Base-by-base conservation (phyloP, 768 basidiomycete genomes). In the Nevesoporus exiguus region DNA sequence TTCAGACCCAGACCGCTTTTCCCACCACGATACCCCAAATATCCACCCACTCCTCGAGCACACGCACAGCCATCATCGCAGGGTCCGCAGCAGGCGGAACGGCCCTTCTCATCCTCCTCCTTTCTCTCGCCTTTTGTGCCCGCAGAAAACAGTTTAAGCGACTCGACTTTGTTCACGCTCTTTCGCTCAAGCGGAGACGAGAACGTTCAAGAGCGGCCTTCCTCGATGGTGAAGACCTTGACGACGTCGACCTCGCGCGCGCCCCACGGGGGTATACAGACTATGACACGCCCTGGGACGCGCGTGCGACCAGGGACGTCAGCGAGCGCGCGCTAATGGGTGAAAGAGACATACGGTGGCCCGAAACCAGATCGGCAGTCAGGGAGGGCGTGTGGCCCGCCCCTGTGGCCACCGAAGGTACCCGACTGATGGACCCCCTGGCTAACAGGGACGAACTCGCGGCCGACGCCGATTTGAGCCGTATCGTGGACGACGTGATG, bases 401-500 rank as follows among this genome's bases (percentile, higher is more conserved):
- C 0, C 79, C 40, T 33, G 7, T 14, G 6, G 41, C 79, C 1
- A 50, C 37, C 42, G 70, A 70, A 34, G 43, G 47, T 34, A 61
- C 59, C 0, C 55, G 68, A 54, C 57, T 68, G 22, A 57, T 64
- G 39, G 64, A 70, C 13, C 54, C 64, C 0, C 24, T 66, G 27
- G 24, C 48, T 2, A 29, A 36, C 21, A 19, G 39, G 30, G 53
- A 49, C 11, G 70, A 76, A 25, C 53, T 78, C 31, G 75, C 76
- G 49, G 61, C 78, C 9, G 49, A 39, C 37, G 36, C n/a, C 36
- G 37, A 39, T 21, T 19, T 39, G n/a, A 8, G 66, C n/a, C 67
- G 59, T 9, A 79, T 81, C 44, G 74, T 80, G 9, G 73, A 78
- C 51, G 74, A 79, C 45, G 73, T 80, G 1, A 80, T 80, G 79